Evolutionary conservation across 2,329 filamentous ascomycete species (phyloP), one percentile per base, ranked within the genome.

Genomic region (Thielaviopsis musarum): DNA sequence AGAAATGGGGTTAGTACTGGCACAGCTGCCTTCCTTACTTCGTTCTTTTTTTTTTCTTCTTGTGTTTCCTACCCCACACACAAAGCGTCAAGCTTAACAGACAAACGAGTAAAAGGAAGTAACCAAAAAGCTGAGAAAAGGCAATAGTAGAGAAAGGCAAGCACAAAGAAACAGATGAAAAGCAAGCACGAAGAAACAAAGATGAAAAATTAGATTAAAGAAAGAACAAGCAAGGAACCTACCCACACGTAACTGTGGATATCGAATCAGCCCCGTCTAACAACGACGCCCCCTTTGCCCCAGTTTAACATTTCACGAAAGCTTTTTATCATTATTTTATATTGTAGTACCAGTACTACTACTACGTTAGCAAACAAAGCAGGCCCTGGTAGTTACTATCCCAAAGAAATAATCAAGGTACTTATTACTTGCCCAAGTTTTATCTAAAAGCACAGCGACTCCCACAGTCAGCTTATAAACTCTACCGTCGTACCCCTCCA

Each of bases 131-230:
- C n/a, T n/a, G n/a, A n/a, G 21, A 53, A 53, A 53, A 53, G 10
- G 9, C n/a, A 53, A 53, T 15, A 28, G 19, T n/a, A 24, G 17
- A n/a, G 12, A 58, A 54, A 52, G 1, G 64, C 63, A 57, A 63
- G 65, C 21, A 12, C 49, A 52, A 52, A 12, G 21, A 24, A 15
- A 52, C 3, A 22, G 49, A 52, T 24, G 19, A 15, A 22, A 22
- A 22, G 64, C 63, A 57, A 63, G 65, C 21, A 12, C 49, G 24
- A 52, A 12, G 21, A 24, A 15, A 52, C 3, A 22, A 26, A 12
- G 7, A 17, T 5, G 1, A 26, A 17, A 24, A 15, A 24, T 13
- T 6, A 24, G 49, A 52, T 45, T 6, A 45, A 15, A 13, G n/a
- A 45, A 15, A 45, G 15, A 17, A 5, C 38, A 45, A 45, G 38